Conservation (phyloP, 139 green algal genomes). For the Microglena sp. region DNA sequence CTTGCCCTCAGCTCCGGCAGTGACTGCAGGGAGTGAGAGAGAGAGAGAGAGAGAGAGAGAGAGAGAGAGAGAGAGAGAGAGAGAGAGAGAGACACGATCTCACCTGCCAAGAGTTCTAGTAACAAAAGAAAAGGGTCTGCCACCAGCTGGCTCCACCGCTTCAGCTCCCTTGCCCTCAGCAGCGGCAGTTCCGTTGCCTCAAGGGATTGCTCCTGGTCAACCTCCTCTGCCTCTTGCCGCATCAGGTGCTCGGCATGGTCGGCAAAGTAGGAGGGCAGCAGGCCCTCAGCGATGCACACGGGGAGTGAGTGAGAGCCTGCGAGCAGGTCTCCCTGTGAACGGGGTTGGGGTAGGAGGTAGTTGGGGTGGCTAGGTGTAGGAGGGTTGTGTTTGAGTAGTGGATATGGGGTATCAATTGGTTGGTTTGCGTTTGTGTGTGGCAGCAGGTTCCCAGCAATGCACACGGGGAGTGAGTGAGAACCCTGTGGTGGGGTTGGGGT, state of each 20-base stretch:
- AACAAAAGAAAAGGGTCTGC: slow-evolving; percentile 22
- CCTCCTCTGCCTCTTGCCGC: too few species aligned
- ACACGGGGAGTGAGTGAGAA: not conserved
- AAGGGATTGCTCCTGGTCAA: too few species aligned
- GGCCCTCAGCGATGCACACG: not conserved
- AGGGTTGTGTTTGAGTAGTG: too few species aligned
- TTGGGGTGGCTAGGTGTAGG: too few species aligned
- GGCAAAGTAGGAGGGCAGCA: not conserved
- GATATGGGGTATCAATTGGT: too few species aligned
- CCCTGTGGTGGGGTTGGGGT: not conserved
- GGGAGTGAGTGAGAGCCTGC: not conserved
- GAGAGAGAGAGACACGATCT: too few species aligned
- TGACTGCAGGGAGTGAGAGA: too few species aligned
- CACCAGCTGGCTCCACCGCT: slow-evolving; percentile 3
- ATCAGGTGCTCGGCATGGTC: too few species aligned
- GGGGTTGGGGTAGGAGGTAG: too few species aligned
- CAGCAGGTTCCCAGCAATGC: not conserved
- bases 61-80: not conserved
- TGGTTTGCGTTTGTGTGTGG: too few species aligned
- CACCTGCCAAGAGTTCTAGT: slow-evolving; percentile 21
- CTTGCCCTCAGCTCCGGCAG: too few species aligned
- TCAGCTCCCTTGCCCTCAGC: not conserved
- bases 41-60: too few species aligned
- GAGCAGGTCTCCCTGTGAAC: not conserved
- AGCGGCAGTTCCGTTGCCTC: not conserved